Conservation (phyloP, 2,329 filamentous ascomycete genomes). For the Chaetomiaceae sp. region DNA sequence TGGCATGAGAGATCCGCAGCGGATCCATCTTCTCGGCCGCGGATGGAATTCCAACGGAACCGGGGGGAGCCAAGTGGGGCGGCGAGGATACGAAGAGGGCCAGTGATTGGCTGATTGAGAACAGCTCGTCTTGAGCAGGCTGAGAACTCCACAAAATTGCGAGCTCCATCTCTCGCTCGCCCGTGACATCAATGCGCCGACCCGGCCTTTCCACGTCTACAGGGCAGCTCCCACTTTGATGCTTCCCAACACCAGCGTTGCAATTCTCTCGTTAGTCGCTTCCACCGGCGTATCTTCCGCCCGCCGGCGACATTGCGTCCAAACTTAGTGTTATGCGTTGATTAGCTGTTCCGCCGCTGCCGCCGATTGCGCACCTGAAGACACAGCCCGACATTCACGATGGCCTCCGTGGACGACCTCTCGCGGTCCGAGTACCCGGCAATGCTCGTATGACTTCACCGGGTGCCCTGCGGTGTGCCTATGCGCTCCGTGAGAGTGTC, state of each 20-base stretch:
- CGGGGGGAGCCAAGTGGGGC: conserved; percentile 3
- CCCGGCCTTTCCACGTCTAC: conserved; percentile 13
- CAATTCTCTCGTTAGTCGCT: conserved; percentile 8
- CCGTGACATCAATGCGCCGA: conserved; percentile 29
- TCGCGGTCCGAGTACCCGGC: conserved; percentile 87
- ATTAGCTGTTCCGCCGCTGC: conserved; percentile 11
- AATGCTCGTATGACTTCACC: conserved; percentile 66
- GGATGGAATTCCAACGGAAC: background rate
- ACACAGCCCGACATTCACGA: conserved; percentile 14
- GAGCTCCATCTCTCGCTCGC: conserved; percentile 21
- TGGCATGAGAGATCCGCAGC: background rate
- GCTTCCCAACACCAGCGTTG: conserved; percentile 3
- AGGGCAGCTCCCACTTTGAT: conserved; percentile 6
- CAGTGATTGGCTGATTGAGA: conserved; percentile 8
- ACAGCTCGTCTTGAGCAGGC: conserved; percentile 5
- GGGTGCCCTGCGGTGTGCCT: background rate
- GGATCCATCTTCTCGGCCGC: background rate
- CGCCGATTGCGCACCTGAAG: conserved; percentile 23
- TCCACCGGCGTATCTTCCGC: background rate
- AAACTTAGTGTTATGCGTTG: conserved; percentile 25
- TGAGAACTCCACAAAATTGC: conserved; percentile 20
- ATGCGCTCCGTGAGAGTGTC: background rate
- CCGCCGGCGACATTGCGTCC: conserved; percentile 5
- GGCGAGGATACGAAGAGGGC: background rate
- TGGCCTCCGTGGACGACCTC: conserved; percentile 62